Evolutionary conservation across 2,329 filamentous ascomycete species (phyloP).

Genomic region (Alternaria arborescens): DNA sequence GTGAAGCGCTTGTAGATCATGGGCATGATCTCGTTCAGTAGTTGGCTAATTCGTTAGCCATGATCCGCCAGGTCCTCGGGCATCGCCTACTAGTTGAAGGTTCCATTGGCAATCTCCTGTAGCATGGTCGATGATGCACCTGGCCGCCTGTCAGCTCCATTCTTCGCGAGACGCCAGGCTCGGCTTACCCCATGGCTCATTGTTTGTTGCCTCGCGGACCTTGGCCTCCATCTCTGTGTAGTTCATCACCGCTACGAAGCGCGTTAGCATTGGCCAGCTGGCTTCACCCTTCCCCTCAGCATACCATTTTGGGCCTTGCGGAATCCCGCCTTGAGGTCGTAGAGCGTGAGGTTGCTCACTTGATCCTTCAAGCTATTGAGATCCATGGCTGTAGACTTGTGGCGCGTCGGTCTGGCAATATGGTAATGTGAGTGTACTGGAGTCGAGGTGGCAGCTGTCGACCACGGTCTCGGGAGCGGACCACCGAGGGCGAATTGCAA

Average conservation of each 20-base stretch:
- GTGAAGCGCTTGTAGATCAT: constrained; percentile 99
- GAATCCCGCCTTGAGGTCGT: constrained; percentile 93
- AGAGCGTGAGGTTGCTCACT: constrained; percentile 90
- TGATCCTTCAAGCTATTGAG: constrained; percentile 83
- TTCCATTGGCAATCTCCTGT: constrained; percentile 98
- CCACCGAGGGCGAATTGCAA: constrained; percentile 13
- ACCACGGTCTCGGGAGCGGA: constrained; percentile 19
- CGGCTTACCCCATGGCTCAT: constrained; percentile 88
- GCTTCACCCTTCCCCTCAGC: constrained; percentile 30
- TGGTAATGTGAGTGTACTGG: constrained; percentile 10
- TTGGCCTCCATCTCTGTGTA: constrained; percentile 77
- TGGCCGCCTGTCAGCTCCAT: constrained; percentile 28
- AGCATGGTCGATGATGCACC: constrained; percentile 83
- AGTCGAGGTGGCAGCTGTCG: constrained; percentile 16
- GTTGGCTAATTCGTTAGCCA: constrained; percentile 70
- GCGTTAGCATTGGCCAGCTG: constrained; percentile 39
- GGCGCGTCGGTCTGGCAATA: constrained; percentile 12
- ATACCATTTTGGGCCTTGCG: constrained; percentile 96
- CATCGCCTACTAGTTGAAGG: constrained; percentile 88
- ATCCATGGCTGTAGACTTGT: constrained; percentile 70
- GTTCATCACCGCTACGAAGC: constrained; percentile 85
- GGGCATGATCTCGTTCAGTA: constrained; percentile 99
- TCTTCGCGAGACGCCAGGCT: constrained; percentile 61
- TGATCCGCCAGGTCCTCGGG: not conserved
- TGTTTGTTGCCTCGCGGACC: constrained; percentile 98